Evolutionary conservation across 208 protist genomes (phyloP).

Genomic region (Crithidia mellificae): DNA sequence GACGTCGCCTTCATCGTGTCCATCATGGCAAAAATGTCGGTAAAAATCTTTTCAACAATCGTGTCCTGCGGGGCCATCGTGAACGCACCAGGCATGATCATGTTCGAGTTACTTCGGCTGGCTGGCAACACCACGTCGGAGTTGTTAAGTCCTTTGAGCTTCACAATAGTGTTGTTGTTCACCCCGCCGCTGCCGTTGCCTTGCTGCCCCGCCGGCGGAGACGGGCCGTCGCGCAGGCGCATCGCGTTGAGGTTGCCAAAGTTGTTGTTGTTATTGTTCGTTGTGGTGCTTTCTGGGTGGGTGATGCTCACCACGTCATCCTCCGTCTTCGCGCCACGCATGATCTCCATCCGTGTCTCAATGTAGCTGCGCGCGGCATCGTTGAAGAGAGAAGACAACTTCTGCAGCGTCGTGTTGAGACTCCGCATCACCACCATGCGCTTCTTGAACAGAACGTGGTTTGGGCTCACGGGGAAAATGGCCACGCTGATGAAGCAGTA

Average conservation of each 20-base stretch:
- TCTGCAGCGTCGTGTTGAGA: conserved; percentile 46
- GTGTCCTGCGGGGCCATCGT: conserved; percentile 57
- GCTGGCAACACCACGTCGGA: neutral
- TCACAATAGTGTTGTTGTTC: too few relatives aligned
- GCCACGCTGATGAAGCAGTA: conserved; percentile 75
- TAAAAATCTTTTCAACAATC: conserved; percentile 43
- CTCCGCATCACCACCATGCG: conserved; percentile 46
- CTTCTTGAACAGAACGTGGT: conserved; percentile 54
- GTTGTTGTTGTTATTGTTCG: too few relatives aligned
- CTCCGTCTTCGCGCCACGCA: conserved; percentile 16
- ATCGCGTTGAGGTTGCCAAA: neutral
- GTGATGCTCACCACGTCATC: conserved; percentile 24
- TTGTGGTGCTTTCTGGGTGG: neutral
- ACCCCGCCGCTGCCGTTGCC: neutral
- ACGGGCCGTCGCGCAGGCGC: neutral
- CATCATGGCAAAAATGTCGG: conserved; percentile 44
- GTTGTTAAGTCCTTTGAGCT: conserved; percentile 2
- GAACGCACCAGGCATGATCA: conserved; percentile 42
- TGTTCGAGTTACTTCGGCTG: neutral
- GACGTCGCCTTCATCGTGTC: conserved; percentile 48
- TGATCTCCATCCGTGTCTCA: conserved; percentile 7
- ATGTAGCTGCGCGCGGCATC: conserved; percentile 48
- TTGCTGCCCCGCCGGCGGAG: neutral
- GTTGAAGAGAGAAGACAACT: conserved; percentile 50
- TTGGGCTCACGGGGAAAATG: conserved; percentile 72